Evolutionary conservation across 2,329 filamentous ascomycete genomes (phyloP).

Genomic region (Fonsecaea nubica): DNA sequence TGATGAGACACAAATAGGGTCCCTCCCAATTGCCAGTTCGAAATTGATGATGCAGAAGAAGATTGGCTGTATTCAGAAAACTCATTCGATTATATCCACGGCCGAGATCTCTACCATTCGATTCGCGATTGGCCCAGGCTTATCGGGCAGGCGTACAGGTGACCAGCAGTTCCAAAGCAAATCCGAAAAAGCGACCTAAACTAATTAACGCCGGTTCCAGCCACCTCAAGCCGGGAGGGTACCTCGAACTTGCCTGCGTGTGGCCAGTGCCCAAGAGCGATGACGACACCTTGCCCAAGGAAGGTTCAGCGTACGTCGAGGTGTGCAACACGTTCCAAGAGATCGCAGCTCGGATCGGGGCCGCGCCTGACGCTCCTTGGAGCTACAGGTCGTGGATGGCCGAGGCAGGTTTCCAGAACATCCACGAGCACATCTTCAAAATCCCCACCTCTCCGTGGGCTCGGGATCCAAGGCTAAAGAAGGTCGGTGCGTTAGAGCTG

Average conservation of each 20-base stretch:
- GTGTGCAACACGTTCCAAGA: slow-evolving; percentile 42
- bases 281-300: slow-evolving; percentile 42
- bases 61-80: slow-evolving; percentile 40
- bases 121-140: slow-evolving; percentile 22
- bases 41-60: slow-evolving; percentile 43
- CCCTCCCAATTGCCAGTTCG: slow-evolving; percentile 44
- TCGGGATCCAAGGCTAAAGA: slow-evolving; percentile 40
- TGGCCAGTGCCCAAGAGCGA: slow-evolving; percentile 39
- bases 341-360: slow-evolving; percentile 41
- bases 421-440: slow-evolving; percentile 39
- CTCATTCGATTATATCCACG: slow-evolving; percentile 45
- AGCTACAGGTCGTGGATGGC: slow-evolving; percentile 23
- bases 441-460: slow-evolving; percentile 41
- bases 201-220: slow-evolving; percentile 37
- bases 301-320: slow-evolving; percentile 43
- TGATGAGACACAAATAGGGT: neutral
- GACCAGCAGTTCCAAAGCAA: neutral
- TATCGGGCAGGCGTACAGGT: slow-evolving; percentile 25
- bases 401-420: slow-evolving; percentile 39
- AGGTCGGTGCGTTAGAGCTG: slow-evolving; percentile 33
- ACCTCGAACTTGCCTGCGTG: slow-evolving; percentile 42
- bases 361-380: slow-evolving; percentile 12
- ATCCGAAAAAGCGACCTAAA: slow-evolving; percentile 29
- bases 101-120: slow-evolving; percentile 38
- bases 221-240: slow-evolving; percentile 44